Evolutionary conservation across 2,329 filamentous ascomycete species (phyloP).

Genomic region (Aspergillus pseudoterreus): DNA sequence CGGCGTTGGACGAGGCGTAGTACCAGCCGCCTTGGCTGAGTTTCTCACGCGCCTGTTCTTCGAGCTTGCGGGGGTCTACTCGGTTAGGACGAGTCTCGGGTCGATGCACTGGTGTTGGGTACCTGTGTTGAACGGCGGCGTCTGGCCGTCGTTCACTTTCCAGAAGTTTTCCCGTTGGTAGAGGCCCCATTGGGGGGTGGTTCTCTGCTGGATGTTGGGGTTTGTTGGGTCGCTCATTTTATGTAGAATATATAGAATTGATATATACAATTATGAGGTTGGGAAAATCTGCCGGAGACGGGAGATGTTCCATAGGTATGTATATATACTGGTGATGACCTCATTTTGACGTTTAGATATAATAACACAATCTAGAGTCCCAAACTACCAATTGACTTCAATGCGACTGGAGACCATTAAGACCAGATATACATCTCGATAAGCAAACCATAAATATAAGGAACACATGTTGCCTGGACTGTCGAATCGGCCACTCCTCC

Average conservation of each 20-base stretch:
- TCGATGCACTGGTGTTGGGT: not conserved
- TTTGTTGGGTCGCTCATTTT: constrained; percentile 47
- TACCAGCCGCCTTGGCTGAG: constrained; percentile 57
- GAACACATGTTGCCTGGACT: no score
- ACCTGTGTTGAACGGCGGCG: constrained; percentile 52
- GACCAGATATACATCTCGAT: not conserved
- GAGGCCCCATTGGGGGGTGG: constrained; percentile 52
- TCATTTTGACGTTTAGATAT: not conserved
- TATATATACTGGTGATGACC: not conserved
- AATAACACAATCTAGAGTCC: no score
- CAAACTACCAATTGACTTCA: not conserved
- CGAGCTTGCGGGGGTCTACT: constrained; percentile 53
- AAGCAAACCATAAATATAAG: not conserved
- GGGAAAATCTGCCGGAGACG: no score
- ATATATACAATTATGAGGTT: not conserved
- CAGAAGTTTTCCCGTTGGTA: constrained; percentile 57
- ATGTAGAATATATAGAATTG: not conserved
- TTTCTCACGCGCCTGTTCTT: constrained; percentile 54
- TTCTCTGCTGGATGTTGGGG: constrained; percentile 48
- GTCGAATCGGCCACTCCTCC: no score
- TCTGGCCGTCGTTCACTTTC: constrained; percentile 50
- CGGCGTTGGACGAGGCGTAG: constrained; percentile 38
- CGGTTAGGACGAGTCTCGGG: not conserved
- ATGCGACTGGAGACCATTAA: not conserved
- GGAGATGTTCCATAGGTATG: not conserved